Base-by-base conservation (phyloP, 2,329 filamentous ascomycete species). In the Ophiocordyceps sinensis region DNA sequence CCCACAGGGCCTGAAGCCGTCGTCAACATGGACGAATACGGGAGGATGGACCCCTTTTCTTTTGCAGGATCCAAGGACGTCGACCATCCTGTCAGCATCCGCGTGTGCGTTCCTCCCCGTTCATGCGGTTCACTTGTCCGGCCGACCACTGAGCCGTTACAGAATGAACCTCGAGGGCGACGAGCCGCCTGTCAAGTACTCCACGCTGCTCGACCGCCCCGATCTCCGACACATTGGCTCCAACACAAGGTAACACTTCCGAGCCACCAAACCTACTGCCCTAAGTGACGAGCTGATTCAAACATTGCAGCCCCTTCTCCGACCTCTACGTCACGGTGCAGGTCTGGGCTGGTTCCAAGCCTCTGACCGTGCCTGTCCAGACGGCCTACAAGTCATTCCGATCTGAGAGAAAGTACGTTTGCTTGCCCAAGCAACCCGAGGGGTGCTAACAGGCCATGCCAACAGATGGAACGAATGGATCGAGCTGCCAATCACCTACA, bases 381-480 rank as follows among this genome's bases (percentile, higher is more conserved):
- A 98, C 91, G 3, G 75, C 86, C 21, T 96, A 96, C 64, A 94
- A 87, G 56, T 67, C 85, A 8, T 96, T 98, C 58, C 86, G 87
- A 56, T 74, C 73, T 30, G 77, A 82, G 53, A 66, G 79, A 63
- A 75, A 68, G 70, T 79, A 50, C 40, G 57, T 31, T 9, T 13
- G 4, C 23, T 2, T 12, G 4, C 31, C 36, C 15, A 28, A 19
- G 13, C 36, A 5, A n/a, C 4, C 14, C 26, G 30, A 21, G 13
- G 19, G n/a, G 19, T 17, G 11, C 43, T 45, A 21, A 51, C 14
- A 17, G 23, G 23, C 23, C 30, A 47, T 41, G 37, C 3, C 4
- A 8, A 54, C 44, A 79, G 78, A 56, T 95, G 91, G 91, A 94
- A 94, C 57, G 89, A 96, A 65, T 98, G 93, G 91, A 75, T 98